These are phyloP conservation scores for Tubosaeta sp. DNA, from an alignment of 768 basidiomycete species.

Conservation along the genomic window DNA sequence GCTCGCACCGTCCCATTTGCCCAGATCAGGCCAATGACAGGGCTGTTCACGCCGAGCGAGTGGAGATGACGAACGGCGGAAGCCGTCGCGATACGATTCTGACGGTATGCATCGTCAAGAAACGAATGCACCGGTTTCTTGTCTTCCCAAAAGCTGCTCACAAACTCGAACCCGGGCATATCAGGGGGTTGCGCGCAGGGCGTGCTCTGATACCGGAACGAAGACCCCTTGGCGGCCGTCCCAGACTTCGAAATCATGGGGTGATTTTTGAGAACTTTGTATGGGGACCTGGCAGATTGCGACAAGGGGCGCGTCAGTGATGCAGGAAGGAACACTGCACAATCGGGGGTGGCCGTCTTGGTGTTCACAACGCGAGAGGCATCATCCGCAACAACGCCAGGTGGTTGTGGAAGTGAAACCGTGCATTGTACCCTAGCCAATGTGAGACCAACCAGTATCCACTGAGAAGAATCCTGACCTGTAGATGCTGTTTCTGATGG, in stretches of 20 bases:
- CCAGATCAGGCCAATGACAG: conserved; percentile 54
- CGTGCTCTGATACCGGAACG: conserved; percentile 50
- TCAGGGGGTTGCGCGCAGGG: conserved; percentile 46
- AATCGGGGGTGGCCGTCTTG: conserved; percentile 47
- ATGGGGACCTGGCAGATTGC: conserved; percentile 41
- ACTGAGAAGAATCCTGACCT: conserved; percentile 31
- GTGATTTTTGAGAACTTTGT: conserved; percentile 43
- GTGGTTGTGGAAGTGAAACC: conserved; percentile 46
- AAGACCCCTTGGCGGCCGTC: conserved; percentile 38
- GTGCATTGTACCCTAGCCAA: conserved; percentile 42
- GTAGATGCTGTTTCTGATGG: conserved; percentile 37
- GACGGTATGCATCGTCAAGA: conserved; percentile 51
- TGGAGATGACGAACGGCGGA: conserved; percentile 48
- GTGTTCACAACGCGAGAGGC: conserved; percentile 39
- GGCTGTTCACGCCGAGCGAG: conserved; percentile 41
- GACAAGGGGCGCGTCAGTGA: conserved; percentile 38
- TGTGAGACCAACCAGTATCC: conserved; percentile 3
- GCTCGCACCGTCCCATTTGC: conserved; percentile 48
- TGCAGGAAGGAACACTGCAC: conserved; percentile 43
- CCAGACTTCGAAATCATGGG: conserved; percentile 34
- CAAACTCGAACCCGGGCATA: conserved; percentile 47
- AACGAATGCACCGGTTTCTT: conserved; percentile 50
- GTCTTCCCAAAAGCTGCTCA: conserved; percentile 55
- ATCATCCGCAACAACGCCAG: conserved; percentile 26
- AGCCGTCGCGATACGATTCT: conserved; percentile 54